A percentile compares a stretch with the other conserved stretches of the same genome.
These are phyloP conservation scores for Tritrichomonas musculus DNA, from an alignment of 208 protist species.

Conservation along the genomic window DNA sequence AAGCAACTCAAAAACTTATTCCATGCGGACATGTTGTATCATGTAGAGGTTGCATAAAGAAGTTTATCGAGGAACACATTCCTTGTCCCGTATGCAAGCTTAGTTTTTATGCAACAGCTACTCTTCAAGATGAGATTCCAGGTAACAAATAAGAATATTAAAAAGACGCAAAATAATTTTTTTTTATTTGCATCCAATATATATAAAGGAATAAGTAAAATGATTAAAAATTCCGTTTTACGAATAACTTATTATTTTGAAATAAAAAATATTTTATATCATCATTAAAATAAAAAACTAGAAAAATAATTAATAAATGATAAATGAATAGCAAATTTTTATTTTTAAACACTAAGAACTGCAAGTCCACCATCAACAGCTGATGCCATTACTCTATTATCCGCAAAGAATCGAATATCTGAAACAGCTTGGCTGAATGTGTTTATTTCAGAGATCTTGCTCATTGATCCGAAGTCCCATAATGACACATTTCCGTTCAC, in stretches of 20 bases:
- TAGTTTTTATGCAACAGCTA: neutral
- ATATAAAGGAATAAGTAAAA: no score
- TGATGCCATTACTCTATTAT: neutral
- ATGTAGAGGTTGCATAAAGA: neutral
- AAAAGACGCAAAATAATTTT: no score
- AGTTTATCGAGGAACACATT: neutral
- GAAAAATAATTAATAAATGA: no score
- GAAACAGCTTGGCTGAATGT: neutral
- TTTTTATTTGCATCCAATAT: no score
- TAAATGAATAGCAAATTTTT: no score
- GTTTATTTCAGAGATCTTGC: neutral
- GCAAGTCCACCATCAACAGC: neutral
- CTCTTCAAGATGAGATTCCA: no score
- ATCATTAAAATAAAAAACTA: no score
- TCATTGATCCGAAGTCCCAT: neutral
- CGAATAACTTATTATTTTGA: no score
- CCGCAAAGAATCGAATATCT: neutral
- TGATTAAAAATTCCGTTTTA: no score
- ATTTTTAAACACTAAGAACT: neutral
- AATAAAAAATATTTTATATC: no score
- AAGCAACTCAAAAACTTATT: constrained; percentile 22
- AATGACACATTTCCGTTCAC: neutral
- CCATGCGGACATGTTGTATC: neutral
- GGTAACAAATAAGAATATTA: no score
- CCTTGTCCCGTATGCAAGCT: neutral